Evolutionary conservation across 1,139 yeast genomes (phyloP).

Genomic region (Nadsonia commutata): DNA sequence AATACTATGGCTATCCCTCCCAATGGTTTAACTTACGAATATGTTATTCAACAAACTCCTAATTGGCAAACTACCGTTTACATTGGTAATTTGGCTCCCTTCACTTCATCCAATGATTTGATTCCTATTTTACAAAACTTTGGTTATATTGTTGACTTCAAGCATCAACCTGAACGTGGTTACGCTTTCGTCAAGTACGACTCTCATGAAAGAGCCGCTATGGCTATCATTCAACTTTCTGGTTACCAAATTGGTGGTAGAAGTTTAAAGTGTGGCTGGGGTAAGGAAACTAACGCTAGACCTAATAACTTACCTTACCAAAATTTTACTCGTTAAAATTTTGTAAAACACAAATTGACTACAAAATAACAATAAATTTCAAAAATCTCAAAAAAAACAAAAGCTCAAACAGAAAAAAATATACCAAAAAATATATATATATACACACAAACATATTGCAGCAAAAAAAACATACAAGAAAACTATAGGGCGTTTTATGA

Average conservation of each 20-base stretch:
- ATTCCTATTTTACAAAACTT: constrained; percentile 65
- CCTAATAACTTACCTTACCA: constrained; percentile 1
- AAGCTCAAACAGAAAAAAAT: not conserved
- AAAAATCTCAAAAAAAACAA: not conserved
- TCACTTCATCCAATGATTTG: constrained; percentile 56
- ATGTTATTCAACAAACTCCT: constrained; percentile 63
- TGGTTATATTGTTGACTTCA: constrained; percentile 71
- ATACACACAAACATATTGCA: too few species aligned
- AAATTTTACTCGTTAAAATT: not conserved
- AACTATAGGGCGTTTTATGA: not conserved
- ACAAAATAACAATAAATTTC: not conserved
- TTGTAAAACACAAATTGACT: too few species aligned
- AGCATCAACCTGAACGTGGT: constrained; percentile 66
- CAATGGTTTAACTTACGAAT: constrained; percentile 37
- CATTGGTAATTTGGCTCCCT: constrained; percentile 72
- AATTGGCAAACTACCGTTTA: constrained; percentile 82
- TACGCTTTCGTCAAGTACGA: constrained; percentile 81
- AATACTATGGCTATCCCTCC: not conserved
- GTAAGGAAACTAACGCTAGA: constrained; percentile 29
- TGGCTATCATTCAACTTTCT: constrained; percentile 68
- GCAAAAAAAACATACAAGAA: not conserved
- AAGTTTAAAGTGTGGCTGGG: constrained; percentile 80
- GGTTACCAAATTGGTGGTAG: constrained; percentile 71
- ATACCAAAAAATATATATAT: not conserved
- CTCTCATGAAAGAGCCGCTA: constrained; percentile 76